A percentile compares a stretch with the other conserved stretches of the same genome.
Conservation (phyloP, 129 eudicot genomes). For the Lactuca sativa region DNA sequence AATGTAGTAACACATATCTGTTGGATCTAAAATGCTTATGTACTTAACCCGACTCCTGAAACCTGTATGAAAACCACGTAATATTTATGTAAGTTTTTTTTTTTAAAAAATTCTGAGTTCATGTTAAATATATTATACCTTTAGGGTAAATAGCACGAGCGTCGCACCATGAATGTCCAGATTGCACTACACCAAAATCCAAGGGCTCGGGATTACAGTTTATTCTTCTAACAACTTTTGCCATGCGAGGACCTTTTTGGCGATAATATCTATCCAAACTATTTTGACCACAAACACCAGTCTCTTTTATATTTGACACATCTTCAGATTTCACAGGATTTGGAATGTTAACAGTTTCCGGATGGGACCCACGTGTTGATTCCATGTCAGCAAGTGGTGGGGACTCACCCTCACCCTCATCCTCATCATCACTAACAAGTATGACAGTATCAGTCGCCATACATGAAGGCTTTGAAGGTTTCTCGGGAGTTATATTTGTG, state of each 20-base stretch:
- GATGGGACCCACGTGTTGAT: slow-evolving; percentile 29
- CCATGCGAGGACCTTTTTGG: slow-evolving; percentile 95
- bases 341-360: slow-evolving; percentile 16
- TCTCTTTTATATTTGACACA: slow-evolving; percentile 16
- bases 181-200: slow-evolving; percentile 64
- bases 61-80: slow-evolving; percentile 44
- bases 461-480: slow-evolving; percentile 10
- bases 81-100: no score
- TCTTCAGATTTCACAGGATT: slow-evolving; percentile 32
- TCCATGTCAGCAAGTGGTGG: slow-evolving; percentile 18
- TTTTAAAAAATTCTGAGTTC: no score
- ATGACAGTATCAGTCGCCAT: slow-evolving; percentile 30
- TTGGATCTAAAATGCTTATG: slow-evolving; percentile 76
- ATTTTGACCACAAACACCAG: slow-evolving; percentile 34
- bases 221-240: slow-evolving; percentile 86
- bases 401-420: slow-evolving; percentile 11
- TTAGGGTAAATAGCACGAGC: slow-evolving; percentile 85
- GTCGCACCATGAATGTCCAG: slow-evolving; percentile 77
- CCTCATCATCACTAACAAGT: slow-evolving; percentile 84
- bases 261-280: slow-evolving; percentile 59
- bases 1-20: slow-evolving; percentile 67
- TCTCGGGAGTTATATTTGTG: neutral
- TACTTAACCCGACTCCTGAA: slow-evolving; percentile 86
- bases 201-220: slow-evolving; percentile 73
- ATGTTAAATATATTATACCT: slow-evolving; percentile 42